Percentiles rank a stretch among this genome's conserved stretches.
These are phyloP conservation scores for Myriosclerotinia duriaeana DNA, from an alignment of 2,329 filamentous ascomycete genomes.

Conservation along the genomic window DNA sequence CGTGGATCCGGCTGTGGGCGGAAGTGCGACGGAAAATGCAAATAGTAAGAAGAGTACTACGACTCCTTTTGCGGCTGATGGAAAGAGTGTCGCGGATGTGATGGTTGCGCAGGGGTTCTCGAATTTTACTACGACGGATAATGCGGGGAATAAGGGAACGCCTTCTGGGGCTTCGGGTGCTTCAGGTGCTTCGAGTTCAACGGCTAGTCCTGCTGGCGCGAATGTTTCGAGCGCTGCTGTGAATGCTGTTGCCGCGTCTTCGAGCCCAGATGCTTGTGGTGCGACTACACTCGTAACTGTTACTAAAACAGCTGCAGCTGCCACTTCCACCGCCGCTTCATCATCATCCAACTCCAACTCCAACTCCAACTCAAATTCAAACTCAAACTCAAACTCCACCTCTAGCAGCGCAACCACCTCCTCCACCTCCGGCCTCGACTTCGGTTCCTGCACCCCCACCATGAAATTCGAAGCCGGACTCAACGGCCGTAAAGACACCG, in stretches of 20 bases:
- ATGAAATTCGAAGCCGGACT: slow-evolving; percentile 59
- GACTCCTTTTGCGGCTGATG: slow-evolving; percentile 57
- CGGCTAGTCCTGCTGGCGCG: not conserved
- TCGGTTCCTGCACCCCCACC: slow-evolving; percentile 51
- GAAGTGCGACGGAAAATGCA: slow-evolving; percentile 58
- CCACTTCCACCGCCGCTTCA: not conserved
- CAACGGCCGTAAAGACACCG: slow-evolving; percentile 51
- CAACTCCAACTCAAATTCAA: too few species aligned
- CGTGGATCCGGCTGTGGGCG: slow-evolving; percentile 62
- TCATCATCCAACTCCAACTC: not conserved
- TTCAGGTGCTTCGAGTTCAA: not conserved
- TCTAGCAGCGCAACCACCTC: slow-evolving; percentile 31
- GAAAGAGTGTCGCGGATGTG: slow-evolving; percentile 66
- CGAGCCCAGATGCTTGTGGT: slow-evolving; percentile 23
- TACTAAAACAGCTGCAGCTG: slow-evolving; percentile 9
- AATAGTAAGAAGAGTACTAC: slow-evolving; percentile 54
- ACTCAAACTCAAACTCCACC: not conserved
- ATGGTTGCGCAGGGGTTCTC: slow-evolving; percentile 61
- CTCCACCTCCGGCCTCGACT: slow-evolving; percentile 45
- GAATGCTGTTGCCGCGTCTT: slow-evolving; percentile 25
- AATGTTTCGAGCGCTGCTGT: slow-evolving; percentile 24
- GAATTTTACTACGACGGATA: slow-evolving; percentile 52
- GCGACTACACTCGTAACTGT: slow-evolving; percentile 31
- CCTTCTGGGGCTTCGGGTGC: slow-evolving; percentile 33
- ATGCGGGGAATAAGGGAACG: slow-evolving; percentile 43